Evolutionary conservation across 768 basidiomycete species (phyloP).

Genomic region (Clavaria fumosa): DNA sequence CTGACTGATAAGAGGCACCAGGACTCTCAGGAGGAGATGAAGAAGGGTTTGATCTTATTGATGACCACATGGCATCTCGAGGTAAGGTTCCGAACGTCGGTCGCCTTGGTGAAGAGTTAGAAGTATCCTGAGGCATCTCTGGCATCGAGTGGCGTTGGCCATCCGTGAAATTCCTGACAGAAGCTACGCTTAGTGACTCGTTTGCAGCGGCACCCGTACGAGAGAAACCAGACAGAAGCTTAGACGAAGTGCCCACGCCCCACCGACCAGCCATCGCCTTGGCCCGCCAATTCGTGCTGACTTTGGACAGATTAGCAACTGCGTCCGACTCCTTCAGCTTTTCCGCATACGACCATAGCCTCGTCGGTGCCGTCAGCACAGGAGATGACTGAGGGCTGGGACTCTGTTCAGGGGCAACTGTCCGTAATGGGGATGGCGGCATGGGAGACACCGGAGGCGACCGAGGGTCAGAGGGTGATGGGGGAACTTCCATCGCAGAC

Average conservation of each 20-base stretch:
- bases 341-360: slow-evolving; percentile 57
- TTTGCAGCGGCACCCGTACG: not conserved
- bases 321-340: slow-evolving; percentile 62
- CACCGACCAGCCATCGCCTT: slow-evolving; percentile 36
- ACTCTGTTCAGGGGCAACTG: slow-evolving; percentile 8
- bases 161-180: not conserved
- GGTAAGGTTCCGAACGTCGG: slow-evolving; percentile 43
- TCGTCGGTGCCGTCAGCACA: slow-evolving; percentile 18
- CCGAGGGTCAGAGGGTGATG: slow-evolving; percentile 23
- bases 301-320: slow-evolving; percentile 54
- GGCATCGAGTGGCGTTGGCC: slow-evolving; percentile 26
- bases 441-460: slow-evolving; percentile 21
- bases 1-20: slow-evolving; percentile 14
- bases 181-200: not conserved
- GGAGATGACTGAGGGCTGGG: slow-evolving; percentile 13
- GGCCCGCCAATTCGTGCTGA: slow-evolving; percentile 62
- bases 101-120: slow-evolving; percentile 39
- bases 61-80: slow-evolving; percentile 35
- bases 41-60: slow-evolving; percentile 15
- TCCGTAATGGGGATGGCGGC: slow-evolving; percentile 8
- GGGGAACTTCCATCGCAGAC: slow-evolving; percentile 50
- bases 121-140: slow-evolving; percentile 18
- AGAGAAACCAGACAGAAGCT: not conserved
- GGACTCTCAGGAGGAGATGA: slow-evolving; percentile 15
- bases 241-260: slow-evolving; percentile 12